phyloP scores from a whole-genome alignment of 805 yeast species.

The Saturnispora besseyi region DNA sequence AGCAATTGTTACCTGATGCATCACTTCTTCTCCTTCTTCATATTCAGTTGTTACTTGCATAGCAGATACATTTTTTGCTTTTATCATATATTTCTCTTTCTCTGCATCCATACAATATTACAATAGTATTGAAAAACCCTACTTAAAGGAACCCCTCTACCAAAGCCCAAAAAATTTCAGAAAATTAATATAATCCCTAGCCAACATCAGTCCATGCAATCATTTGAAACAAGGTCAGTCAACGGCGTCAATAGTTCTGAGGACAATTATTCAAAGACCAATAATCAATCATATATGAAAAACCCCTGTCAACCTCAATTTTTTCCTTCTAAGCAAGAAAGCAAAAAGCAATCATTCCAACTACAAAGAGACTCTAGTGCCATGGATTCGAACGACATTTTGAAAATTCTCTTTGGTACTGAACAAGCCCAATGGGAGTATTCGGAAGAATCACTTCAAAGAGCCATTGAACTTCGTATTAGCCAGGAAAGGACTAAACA shows the following conservation, averaged over 20 bases:
- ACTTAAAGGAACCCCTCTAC: no score
- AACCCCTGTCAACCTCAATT: slow-evolving; percentile 1
- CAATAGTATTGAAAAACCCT: neutral
- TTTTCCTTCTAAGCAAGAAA: neutral
- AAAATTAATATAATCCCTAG: no score
- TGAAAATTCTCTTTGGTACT: slow-evolving; percentile 43
- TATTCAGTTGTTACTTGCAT: no score
- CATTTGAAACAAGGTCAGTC: neutral
- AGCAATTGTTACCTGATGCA: neutral
- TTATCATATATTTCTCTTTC: no score
- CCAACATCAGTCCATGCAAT: neutral
- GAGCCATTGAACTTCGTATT: slow-evolving; percentile 48
- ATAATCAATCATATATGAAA: neutral
- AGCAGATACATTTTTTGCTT: no score
- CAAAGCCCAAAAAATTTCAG: no score
- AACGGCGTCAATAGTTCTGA: neutral
- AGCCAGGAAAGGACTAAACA: slow-evolving; percentile 82
- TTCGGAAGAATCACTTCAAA: slow-evolving; percentile 47
- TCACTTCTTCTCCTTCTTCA: no score
- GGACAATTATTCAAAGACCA: neutral
- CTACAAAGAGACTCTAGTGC: neutral
- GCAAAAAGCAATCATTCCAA: neutral
- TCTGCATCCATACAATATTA: no score
- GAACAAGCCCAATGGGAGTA: slow-evolving; percentile 44
- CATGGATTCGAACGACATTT: slow-evolving; percentile 18